Evolutionary conservation across 345 rosid species (phyloP), one percentile per base, ranked within the genome.

Genomic region (Brassica nigra): DNA sequence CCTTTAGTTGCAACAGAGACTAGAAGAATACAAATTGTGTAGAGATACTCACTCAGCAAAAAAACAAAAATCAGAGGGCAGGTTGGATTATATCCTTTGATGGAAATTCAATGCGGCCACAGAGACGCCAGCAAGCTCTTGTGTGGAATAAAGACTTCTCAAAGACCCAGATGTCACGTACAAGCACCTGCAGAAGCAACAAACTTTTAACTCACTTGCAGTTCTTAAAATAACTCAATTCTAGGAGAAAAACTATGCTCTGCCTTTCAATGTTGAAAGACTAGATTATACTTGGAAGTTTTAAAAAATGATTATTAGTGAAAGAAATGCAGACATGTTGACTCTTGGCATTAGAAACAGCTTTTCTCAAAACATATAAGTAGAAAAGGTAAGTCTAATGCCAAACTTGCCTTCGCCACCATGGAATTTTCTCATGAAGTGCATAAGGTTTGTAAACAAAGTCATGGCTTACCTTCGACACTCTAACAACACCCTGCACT

Each of bases 91-190:
- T 79, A 73, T 73, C 68, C 73, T 69, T 52, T 63, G 70, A 23
- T 7, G 8, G 55, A n/a, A 34, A 34, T 27, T 78, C 69, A 78
- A 94, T 88, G 74, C 92, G 85, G 76, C 97, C 97, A 54, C 97
- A 92, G 44, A 94, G 95, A 55, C 97, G 95, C 98, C 98, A 94
- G 75, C 76, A 78, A 74, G 98, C 87, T 84, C 89, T 93, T 3
- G 83, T 70, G 44, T 94, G 97, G 82, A 92, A 94, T 18, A 91
- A 87, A 68, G 97, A 94, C 83, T 94, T 92, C 91, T 92, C 97
- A 15, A 94, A 91, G 39, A 94, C 97, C 98, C 97, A 94, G 30
- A 94, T 91, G 57, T 91, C 92, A 15, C 90, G 92, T 49, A 94
- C 95, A 69, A 94, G 95, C 44, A 92, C 84, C 98, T 94, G 84